Conservation (phyloP, 352 stramenopile species). For the Phytophthora aleatoria region DNA sequence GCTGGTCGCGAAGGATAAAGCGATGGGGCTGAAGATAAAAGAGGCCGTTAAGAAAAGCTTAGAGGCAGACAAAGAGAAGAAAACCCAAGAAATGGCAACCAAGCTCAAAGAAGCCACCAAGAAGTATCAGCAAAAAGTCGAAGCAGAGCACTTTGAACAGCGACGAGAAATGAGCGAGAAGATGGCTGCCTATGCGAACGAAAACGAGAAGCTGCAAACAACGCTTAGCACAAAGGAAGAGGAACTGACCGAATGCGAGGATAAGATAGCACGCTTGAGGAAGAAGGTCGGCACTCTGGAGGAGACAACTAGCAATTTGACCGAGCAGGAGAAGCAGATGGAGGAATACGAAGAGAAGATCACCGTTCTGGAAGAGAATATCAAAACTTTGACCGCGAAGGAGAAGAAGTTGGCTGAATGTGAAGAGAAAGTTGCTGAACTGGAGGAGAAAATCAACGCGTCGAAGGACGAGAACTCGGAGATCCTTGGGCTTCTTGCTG, state of each 20-base stretch:
- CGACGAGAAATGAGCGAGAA: conserved; percentile 42
- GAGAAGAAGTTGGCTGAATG: conserved; percentile 16
- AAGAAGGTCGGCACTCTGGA: conserved; percentile 25
- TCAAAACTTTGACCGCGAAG: conserved; percentile 13
- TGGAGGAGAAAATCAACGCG: conserved; percentile 27
- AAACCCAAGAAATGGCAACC: conserved; percentile 19
- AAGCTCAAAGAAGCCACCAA: conserved; percentile 37
- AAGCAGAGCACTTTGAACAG: conserved; percentile 40
- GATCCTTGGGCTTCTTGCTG: conserved; percentile 30
- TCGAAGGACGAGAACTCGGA: conserved; percentile 38
- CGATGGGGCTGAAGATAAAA: conserved; percentile 19
- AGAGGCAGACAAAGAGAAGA: conserved; percentile 15
- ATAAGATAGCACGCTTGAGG: conserved; percentile 26
- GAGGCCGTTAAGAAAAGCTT: conserved; percentile 26
- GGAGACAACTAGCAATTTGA: conserved; percentile 5
- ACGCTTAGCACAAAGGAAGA: conserved; percentile 25
- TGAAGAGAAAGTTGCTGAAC: conserved; percentile 22
- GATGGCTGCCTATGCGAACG: conserved; percentile 34
- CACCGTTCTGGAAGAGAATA: conserved; percentile 14
- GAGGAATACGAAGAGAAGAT: conserved; percentile 25
- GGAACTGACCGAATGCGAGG: conserved; percentile 28
- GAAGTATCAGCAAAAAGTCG: conserved; percentile 41
- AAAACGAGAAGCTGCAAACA: conserved; percentile 32
- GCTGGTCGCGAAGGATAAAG: conserved; percentile 24
- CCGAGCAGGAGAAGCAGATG: conserved; percentile 14